Base-by-base conservation (phyloP, 2,329 filamentous ascomycete species). In the Aspergillus nomiae region DNA sequence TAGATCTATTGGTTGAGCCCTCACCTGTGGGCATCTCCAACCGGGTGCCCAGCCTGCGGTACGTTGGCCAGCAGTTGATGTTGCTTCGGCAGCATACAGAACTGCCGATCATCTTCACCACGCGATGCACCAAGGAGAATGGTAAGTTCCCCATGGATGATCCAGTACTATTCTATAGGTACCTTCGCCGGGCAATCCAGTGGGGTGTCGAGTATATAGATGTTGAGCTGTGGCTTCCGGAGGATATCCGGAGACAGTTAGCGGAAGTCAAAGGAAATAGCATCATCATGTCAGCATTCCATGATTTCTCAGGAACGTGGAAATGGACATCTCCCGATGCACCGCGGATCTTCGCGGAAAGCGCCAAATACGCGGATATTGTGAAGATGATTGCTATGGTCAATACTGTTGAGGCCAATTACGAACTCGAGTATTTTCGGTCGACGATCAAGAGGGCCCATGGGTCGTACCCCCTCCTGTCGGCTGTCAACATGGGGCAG, bases 121-220 rank as follows among this genome's bases (percentile, higher is more conserved):
- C 90, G 0, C 85, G 92, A 68, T 95, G 92, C 74, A 92, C 87
- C 2, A 87, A 85, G 34, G 92, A 96, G 73, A 95, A 94, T 72
- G 92, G 92, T 36, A 88, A 88, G 28, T 96, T 95, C 66, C 92
- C 92, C 0, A 94, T 94, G 90, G 88, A 92, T 46, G 86, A 92
- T 60, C 90, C 91, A 0, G 81, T 83, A 16, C 75, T 95, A 50
- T 94, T 90, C 75, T 92, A 91, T 77, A 84, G 89, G 63, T 94
- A 95, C 72, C 84, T 96, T n/a, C 89, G 89, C 71, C 87, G 90
- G 41, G 92, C 92, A 4, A 91, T 95, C 59, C 90, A 95, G 73
- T 96, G 92, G 91, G 92, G 92, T 1, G 90, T 92, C 63, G 92
- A 96, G 76, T 96, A 96, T 74, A 90, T 96, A 65, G 92, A 96